Evolutionary conservation across 352 stramenopile species (phyloP).

Genomic region (Plasmopara muralis): DNA sequence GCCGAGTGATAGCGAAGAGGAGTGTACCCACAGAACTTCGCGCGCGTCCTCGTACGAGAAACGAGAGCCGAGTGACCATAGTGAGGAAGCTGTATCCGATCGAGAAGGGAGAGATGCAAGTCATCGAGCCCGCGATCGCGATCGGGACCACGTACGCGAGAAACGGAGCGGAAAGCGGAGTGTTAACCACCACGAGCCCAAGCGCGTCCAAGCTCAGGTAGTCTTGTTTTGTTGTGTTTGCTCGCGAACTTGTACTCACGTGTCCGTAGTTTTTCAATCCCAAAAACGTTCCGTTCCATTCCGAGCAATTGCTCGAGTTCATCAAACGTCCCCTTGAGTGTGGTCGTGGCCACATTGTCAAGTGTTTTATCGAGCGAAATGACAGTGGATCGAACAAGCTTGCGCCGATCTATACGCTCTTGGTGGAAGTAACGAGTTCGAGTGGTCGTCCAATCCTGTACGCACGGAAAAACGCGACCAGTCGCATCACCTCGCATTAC

Average conservation of each 20-base stretch:
- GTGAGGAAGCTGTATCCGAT: no score
- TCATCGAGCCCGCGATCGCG: neutral
- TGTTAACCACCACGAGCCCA: conserved; percentile 60
- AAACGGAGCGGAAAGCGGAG: conserved; percentile 47
- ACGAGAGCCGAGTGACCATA: neutral
- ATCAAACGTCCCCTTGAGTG: conserved; percentile 68
- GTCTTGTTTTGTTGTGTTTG: neutral
- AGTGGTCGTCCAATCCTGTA: conserved; percentile 82
- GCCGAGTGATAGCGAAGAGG: conserved; percentile 6
- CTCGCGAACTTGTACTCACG: neutral
- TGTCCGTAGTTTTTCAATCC: conserved; percentile 66
- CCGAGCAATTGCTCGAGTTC: conserved; percentile 77
- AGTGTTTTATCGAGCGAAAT: conserved; percentile 87
- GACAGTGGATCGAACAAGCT: conserved; percentile 71
- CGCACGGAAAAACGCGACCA: conserved; percentile 67
- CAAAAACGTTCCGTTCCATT: conserved; percentile 75
- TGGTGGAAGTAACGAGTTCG: conserved; percentile 80
- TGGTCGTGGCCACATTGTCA: conserved; percentile 73
- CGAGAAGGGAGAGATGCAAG: no score
- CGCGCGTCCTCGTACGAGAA: conserved; percentile 20
- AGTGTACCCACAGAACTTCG: conserved; percentile 9
- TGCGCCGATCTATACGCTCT: conserved; percentile 73
- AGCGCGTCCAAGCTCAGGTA: conserved; percentile 60
- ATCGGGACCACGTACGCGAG: conserved; percentile 37
- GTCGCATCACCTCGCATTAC: conserved; percentile 78